Evolutionary conservation across 2,329 filamentous ascomycete species (phyloP).

Genomic region (Zasmidium angulare): DNA sequence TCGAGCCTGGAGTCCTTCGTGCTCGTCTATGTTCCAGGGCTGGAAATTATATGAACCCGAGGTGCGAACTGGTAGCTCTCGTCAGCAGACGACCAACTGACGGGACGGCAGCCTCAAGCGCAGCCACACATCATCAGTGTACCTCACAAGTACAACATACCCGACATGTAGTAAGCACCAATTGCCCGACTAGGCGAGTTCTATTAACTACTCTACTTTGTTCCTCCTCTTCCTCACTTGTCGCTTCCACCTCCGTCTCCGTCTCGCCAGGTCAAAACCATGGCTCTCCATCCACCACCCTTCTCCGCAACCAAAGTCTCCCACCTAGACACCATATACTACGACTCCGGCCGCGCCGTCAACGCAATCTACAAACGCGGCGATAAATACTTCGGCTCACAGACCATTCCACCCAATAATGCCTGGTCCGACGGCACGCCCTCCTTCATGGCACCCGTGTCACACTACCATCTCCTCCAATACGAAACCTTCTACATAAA

Average conservation of each 20-base stretch:
- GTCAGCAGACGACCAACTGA: too few species aligned
- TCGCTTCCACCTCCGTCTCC: not conserved
- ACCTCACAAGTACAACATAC: not conserved
- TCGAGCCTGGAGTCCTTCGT: too few species aligned
- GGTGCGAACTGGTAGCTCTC: too few species aligned
- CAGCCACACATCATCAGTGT: not conserved
- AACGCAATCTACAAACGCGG: not conserved
- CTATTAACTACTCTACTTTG: too few species aligned
- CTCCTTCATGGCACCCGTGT: conserved; percentile 18
- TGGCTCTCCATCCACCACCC: not conserved
- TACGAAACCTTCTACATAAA: conserved; percentile 18
- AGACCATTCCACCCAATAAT: conserved; percentile 13
- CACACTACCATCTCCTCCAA: conserved; percentile 21
- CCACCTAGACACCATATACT: not conserved
- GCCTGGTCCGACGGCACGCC: conserved; percentile 13
- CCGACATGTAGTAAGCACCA: not conserved
- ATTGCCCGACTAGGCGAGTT: too few species aligned
- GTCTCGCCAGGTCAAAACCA: not conserved
- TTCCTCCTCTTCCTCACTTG: not conserved
- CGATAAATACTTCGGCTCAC: conserved; percentile 6
- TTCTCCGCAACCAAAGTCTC: not conserved
- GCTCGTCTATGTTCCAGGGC: too few species aligned
- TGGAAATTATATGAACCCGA: too few species aligned
- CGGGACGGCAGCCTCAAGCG: not conserved
- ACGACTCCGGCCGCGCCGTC: not conserved